Percentiles rank a stretch among this genome's conserved stretches.
These are phyloP conservation scores for Periglandula ipomoeae DNA, from an alignment of 2,329 filamentous ascomycete genomes.

Conservation along the genomic window DNA sequence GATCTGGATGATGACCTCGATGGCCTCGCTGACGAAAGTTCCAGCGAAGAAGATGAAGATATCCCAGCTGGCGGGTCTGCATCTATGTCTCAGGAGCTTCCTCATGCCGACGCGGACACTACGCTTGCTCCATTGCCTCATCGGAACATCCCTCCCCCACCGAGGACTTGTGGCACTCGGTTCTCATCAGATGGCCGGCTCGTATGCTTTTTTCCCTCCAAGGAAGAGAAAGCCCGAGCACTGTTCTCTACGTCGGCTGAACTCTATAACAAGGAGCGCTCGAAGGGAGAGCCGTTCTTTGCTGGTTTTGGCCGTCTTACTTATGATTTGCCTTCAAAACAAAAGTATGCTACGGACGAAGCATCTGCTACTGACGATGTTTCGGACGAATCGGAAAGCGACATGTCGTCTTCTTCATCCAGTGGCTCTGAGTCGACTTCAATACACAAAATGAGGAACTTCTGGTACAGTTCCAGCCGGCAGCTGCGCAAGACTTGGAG, in stretches of 20 bases:
- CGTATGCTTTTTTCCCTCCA: slow-evolving; percentile 60
- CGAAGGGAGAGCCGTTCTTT: slow-evolving; percentile 46
- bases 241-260: slow-evolving; percentile 38
- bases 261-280: slow-evolving; percentile 36
- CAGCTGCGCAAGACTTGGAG: slow-evolving; percentile 47
- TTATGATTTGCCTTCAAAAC: slow-evolving; percentile 40
- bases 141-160: slow-evolving; percentile 45
- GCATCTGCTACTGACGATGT: slow-evolving; percentile 42
- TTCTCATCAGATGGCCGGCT: slow-evolving; percentile 55
- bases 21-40: slow-evolving; percentile 63
- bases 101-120: slow-evolving; percentile 43
- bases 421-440: slow-evolving; percentile 56
- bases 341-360: slow-evolving; percentile 38
- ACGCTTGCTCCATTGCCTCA: slow-evolving; percentile 42
- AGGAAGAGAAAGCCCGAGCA: slow-evolving; percentile 49
- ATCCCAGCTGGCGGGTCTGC: slow-evolving; percentile 43
- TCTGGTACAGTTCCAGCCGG: slow-evolving; percentile 46
- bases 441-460: slow-evolving; percentile 45
- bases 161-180: slow-evolving; percentile 49
- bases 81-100: slow-evolving; percentile 54
- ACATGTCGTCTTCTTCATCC: slow-evolving; percentile 41
- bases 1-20: slow-evolving; percentile 51
- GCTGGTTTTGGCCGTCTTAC: slow-evolving; percentile 47
- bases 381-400: slow-evolving; percentile 40
- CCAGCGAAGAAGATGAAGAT: slow-evolving; percentile 66